Base-by-base conservation (phyloP, 768 basidiomycete genomes). In the Russula compacta region DNA sequence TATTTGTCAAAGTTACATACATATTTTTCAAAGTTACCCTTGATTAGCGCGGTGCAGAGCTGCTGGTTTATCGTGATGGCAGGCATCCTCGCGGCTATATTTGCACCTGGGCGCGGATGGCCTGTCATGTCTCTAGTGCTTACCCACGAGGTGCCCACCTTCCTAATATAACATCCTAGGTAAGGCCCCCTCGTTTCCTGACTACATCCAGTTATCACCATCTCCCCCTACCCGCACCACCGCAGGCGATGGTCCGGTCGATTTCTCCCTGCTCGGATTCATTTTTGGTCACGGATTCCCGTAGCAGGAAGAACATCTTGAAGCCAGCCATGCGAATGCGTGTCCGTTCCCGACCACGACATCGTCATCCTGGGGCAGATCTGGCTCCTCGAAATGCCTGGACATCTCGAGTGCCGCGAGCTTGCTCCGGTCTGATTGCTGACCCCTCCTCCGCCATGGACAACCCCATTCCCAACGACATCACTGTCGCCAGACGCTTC, bases 221-320 rank as follows among this genome's bases (percentile, higher is more conserved):
- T 11, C 50, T 33, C 35, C 35, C 19, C 50, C 10, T 11, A 32
- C 46, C 56, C 56, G 56, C 51, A 53, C 51, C 61, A 53, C 39
- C 56, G 56, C 61, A 62, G 61, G 61, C 61, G 56, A 58, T 62
- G 61, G 51, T 49, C 33, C 38, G 35, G 51, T 40, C 33, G n/a
- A 3, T 32, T 32, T 17, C 24, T 6, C 11, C 54, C 17, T 21
- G 5, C 35, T 51, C 48, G n/a, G 3, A 3, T 33, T 32, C 52
- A 21, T 19, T 14, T n/a, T 10, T 15, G 36, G 14, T 52, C 14
- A 43, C 29, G 14, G 36, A 8, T 6, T 19, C 14, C 14, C 14
- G 39, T 5, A 4, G 39, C 39, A 10, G 21, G 24, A 24, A 3
- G 24, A 29, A 29, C 24, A 29, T 21, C 29, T 32, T 15, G 47